A percentile compares a stretch with the other conserved stretches of the same genome.
Evolutionary conservation across 2,329 filamentous ascomycete species (phyloP).

Genomic region (Apiospora sp.): DNA sequence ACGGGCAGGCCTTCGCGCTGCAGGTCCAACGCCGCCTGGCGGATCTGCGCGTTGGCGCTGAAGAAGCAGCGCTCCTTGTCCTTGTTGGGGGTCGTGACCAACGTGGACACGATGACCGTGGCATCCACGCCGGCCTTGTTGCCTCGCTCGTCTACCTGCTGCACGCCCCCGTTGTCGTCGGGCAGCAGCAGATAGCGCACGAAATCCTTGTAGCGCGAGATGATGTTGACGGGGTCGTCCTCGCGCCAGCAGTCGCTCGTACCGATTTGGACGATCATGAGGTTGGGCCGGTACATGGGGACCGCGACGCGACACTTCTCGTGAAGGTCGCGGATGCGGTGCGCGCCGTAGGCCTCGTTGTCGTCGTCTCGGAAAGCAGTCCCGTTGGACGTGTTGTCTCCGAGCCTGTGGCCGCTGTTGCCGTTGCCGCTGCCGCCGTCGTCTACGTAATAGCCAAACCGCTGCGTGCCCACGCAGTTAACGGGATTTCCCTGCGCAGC

Average conservation of each 20-base stretch:
- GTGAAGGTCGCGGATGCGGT: conserved; percentile 39
- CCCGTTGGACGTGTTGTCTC: background rate
- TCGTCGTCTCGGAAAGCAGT: conserved; percentile 37
- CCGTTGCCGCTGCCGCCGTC: conserved; percentile 1
- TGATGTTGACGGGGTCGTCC: conserved; percentile 36
- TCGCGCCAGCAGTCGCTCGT: conserved; percentile 44
- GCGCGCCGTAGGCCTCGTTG: conserved; percentile 43
- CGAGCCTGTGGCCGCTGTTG: background rate
- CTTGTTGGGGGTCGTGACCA: conserved; percentile 36
- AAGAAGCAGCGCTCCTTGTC: conserved; percentile 37
- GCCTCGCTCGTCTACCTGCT: background rate
- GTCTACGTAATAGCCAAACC: conserved; percentile 36
- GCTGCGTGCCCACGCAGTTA: conserved; percentile 45
- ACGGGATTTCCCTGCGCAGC: conserved; percentile 33
- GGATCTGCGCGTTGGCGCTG: conserved; percentile 40
- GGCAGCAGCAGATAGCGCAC: conserved; percentile 39
- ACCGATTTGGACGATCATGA: conserved; percentile 44
- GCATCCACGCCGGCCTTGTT: conserved; percentile 22
- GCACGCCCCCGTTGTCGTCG: conserved; percentile 25
- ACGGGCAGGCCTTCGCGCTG: conserved; percentile 36
- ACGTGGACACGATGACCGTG: conserved; percentile 42
- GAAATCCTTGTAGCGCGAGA: conserved; percentile 38
- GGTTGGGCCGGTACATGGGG: conserved; percentile 38
- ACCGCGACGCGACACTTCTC: conserved; percentile 39
- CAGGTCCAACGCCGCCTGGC: conserved; percentile 37